Base-by-base conservation (phyloP, 331 rosid species). In the Acacia pycnantha region DNA sequence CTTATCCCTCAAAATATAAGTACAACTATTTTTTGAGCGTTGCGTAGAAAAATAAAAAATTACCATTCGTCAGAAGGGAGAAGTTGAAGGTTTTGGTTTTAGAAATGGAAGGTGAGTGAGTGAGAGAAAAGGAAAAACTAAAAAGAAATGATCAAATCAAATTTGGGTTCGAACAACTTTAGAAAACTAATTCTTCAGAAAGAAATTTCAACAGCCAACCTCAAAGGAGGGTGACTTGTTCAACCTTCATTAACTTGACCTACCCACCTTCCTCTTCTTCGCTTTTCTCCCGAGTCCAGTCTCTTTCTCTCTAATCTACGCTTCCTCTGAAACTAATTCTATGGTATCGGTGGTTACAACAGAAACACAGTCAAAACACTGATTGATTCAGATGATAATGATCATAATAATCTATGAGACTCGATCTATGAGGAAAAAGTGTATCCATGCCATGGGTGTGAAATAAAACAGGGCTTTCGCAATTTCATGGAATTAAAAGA, bases 401-500 rank as follows among this genome's bases (percentile, higher is more conserved):
- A 69, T 69, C 4, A 37, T 40, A 58, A 19, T 27, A 58, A 82
- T 33, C 79, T 21, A 77, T 43, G 40, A 75, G 53, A 50, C 40
- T 56, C 33, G 13, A 56, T 56, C 51, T 15, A 56, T 40, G 64
- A 53, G 70, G 41, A 37, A 54, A 37, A 62, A 75, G 24, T 71
- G 76, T 77, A 77, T 19, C 73, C 48, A 18, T 19, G 73, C 73
- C 47, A 18, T 54, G 73, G 77, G 59, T n/a, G 51, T 66, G 67
- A 61, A 61, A 75, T 59, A 79, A 80, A 77, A 35, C 78, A 81
- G 58, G 70, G 43, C 50, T 75, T 53, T 82, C 77, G 62, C 83
- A 87, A 81, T 78, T 88, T 82, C 83, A 80, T 78, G 90, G 79
- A 79, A 73, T 14, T 0, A 62, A 35, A 83, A 77, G 78, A 79